A percentile compares a stretch with the other conserved stretches of the same genome.
These are phyloP conservation scores for Candida chilensis DNA, from an alignment of 805 yeast species.

Conservation along the genomic window DNA sequence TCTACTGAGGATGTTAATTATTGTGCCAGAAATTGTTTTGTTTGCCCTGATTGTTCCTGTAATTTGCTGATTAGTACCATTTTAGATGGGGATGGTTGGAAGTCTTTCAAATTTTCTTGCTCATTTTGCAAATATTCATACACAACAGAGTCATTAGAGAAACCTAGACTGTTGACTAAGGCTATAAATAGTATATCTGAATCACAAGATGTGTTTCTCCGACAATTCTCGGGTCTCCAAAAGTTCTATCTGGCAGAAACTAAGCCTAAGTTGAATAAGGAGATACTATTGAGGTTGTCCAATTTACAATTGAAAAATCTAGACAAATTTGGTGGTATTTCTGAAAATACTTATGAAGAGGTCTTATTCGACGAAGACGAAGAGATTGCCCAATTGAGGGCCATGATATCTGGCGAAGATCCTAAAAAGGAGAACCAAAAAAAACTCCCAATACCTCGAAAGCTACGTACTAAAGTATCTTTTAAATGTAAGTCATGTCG, in stretches of 20 bases:
- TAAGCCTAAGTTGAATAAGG: background rate
- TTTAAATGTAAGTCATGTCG: slow-evolving; percentile 12
- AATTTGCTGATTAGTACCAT: slow-evolving; percentile 5
- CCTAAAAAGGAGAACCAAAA: slow-evolving; percentile 4
- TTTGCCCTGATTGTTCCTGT: slow-evolving; percentile 18
- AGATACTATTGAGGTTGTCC: background rate
- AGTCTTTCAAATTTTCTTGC: slow-evolving; percentile 1
- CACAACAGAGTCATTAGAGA: background rate
- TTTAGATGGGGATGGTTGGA: slow-evolving; percentile 5
- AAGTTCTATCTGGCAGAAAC: background rate
- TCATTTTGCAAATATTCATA: background rate
- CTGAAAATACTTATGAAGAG: too few relatives aligned
- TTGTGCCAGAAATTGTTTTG: slow-evolving; percentile 20
- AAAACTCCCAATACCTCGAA: slow-evolving; percentile 8
- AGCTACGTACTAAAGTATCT: slow-evolving; percentile 6
- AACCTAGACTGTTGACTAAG: background rate
- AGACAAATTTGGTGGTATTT: background rate
- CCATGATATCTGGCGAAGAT: slow-evolving; percentile 6
- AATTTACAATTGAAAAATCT: background rate
- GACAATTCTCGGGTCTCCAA: background rate
- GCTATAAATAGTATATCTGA: background rate
- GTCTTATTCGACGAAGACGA: background rate
- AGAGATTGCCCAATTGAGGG: background rate
- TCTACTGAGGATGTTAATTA: slow-evolving; percentile 3
- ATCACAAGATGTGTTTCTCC: background rate